A percentile compares a stretch with the other conserved stretches of the same genome.
These are phyloP conservation scores for Funneliformis geosporum DNA, from an alignment of 192 early-diverging fungal genomes.

Conservation along the genomic window DNA sequence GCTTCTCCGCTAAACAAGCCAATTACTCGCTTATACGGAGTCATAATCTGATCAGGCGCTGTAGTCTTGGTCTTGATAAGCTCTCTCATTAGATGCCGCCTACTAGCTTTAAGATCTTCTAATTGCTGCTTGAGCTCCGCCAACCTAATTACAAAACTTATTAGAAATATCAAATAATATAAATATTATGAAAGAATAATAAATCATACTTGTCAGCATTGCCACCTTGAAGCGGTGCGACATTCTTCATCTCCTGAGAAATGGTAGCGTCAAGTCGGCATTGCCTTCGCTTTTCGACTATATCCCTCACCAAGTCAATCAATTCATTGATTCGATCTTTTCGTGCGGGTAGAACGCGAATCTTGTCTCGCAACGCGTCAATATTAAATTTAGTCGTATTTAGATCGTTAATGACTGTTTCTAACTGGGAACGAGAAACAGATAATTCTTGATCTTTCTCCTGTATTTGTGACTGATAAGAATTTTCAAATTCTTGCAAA, in stretches of 20 bases:
- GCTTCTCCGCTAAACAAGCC: background rate
- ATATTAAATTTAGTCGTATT: background rate
- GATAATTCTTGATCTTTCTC: slow-evolving; percentile 7
- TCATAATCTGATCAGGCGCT: background rate
- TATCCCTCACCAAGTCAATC: background rate
- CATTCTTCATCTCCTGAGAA: background rate
- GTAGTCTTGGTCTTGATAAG: background rate
- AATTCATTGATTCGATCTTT: slow-evolving; percentile 10
- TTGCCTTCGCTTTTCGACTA: background rate
- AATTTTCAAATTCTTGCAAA: slow-evolving; percentile 20
- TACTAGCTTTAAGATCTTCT: background rate
- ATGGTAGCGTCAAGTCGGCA: background rate
- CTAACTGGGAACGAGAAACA: background rate
- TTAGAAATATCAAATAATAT: background rate
- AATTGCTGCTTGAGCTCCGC: background rate
- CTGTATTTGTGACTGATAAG: slow-evolving; percentile 7
- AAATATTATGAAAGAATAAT: background rate
- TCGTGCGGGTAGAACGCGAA: background rate
- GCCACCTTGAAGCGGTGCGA: background rate
- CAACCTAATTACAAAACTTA: background rate
- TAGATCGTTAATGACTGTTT: background rate
- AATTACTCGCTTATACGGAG: background rate
- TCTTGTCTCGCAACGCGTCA: background rate
- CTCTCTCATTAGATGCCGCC: background rate
- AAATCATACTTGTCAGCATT: background rate